These are phyloP conservation scores for Trichoderma oligosporum DNA, from an alignment of 2,329 filamentous ascomycete species.

Conservation along the genomic window DNA sequence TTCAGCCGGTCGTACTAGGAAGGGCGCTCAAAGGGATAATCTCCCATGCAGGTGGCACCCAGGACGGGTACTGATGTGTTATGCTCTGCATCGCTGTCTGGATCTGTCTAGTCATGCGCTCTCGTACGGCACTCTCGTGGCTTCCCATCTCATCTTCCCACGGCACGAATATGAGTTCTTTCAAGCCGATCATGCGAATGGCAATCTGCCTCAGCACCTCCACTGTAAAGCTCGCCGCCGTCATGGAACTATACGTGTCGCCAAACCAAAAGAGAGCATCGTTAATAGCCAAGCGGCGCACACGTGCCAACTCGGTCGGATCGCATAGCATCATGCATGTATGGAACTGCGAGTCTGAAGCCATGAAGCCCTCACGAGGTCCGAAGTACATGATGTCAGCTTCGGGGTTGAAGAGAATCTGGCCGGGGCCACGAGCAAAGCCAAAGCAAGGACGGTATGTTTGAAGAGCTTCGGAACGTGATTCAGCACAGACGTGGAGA, in stretches of 20 bases:
- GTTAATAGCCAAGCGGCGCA: slow-evolving; percentile 44
- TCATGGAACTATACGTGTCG: slow-evolving; percentile 35
- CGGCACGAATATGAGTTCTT: slow-evolving; percentile 45
- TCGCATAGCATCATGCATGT: slow-evolving; percentile 43
- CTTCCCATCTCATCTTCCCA: slow-evolving; percentile 35
- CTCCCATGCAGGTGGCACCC: slow-evolving; percentile 37
- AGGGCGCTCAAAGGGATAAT: slow-evolving; percentile 34
- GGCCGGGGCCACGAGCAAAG: slow-evolving; percentile 39
- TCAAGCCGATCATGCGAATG: slow-evolving; percentile 37
- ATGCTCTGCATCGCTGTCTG: slow-evolving; percentile 35
- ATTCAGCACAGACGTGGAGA: slow-evolving; percentile 46
- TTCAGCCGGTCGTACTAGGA: slow-evolving; percentile 20
- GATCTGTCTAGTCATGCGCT: slow-evolving; percentile 38
- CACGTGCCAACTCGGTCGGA: slow-evolving; percentile 38
- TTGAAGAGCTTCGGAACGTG: slow-evolving; percentile 42
- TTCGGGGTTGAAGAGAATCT: slow-evolving; percentile 41
- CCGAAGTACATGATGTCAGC: slow-evolving; percentile 49
- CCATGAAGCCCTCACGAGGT: slow-evolving; percentile 43
- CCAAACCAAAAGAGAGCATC: slow-evolving; percentile 42
- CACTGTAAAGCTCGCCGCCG: slow-evolving; percentile 38
- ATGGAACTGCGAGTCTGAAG: slow-evolving; percentile 43
- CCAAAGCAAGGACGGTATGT: slow-evolving; percentile 41
- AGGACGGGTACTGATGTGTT: slow-evolving; percentile 30
- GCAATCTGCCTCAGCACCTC: slow-evolving; percentile 40
- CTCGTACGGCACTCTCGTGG: slow-evolving; percentile 30